These are phyloP conservation scores for Chlorella vulgaris DNA, from an alignment of 139 green algal genomes.

Conservation along the genomic window DNA sequence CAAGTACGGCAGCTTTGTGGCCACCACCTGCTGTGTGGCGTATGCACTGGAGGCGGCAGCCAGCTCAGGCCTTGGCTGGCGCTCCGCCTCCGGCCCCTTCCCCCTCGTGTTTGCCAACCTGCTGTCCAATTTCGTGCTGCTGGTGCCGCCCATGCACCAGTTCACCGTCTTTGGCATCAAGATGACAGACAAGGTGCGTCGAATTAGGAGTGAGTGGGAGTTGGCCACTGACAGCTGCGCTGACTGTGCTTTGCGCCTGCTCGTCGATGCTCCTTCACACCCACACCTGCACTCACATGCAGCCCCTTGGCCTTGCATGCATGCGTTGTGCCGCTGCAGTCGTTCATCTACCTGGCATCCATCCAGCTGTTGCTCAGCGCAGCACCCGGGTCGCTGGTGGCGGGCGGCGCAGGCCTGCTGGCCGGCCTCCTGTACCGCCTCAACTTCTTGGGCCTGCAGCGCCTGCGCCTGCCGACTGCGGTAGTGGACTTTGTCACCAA, in stretches of 20 bases:
- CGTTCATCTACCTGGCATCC: slow-evolving; percentile 68
- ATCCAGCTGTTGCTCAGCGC: slow-evolving; percentile 67
- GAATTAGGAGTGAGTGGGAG: neutral
- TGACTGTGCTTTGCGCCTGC: neutral
- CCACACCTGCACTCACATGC: neutral
- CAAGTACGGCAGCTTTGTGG: slow-evolving; percentile 65
- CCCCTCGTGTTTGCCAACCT: slow-evolving; percentile 69
- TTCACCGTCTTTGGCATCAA: slow-evolving; percentile 62
- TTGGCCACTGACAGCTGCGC: no score
- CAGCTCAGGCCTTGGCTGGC: neutral
- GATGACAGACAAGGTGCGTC: slow-evolving; percentile 68
- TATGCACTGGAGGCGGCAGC: slow-evolving; percentile 48
- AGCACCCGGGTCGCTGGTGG: slow-evolving; percentile 28
- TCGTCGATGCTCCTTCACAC: neutral
- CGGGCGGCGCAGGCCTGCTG: slow-evolving; percentile 45
- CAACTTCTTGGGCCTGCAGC: slow-evolving; percentile 57
- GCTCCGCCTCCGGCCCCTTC: slow-evolving; percentile 45
- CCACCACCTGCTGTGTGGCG: slow-evolving; percentile 21
- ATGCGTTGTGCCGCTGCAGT: no score
- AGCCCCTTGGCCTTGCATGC: no score
- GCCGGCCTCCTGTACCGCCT: slow-evolving; percentile 63
- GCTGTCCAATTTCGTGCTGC: slow-evolving; percentile 56
- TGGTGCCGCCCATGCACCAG: slow-evolving; percentile 56
- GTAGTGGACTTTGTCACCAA: slow-evolving; percentile 10
- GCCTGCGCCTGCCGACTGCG: slow-evolving; percentile 25